Evolutionary conservation across 2,329 filamentous ascomycete species (phyloP).

Genomic region (Ascosphaera acerosa): DNA sequence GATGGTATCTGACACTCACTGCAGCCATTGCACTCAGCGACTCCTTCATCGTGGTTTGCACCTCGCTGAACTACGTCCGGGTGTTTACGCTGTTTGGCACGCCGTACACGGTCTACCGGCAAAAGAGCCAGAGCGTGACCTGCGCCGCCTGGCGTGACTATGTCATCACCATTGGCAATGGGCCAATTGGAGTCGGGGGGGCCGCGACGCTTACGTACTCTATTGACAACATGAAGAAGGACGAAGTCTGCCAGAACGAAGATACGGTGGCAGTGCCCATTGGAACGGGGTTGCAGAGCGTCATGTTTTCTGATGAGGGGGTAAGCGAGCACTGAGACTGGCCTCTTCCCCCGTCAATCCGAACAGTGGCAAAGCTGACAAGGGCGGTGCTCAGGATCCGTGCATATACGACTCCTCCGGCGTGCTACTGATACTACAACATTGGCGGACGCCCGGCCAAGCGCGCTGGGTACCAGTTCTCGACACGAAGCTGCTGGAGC

Average conservation of each 20-base stretch:
- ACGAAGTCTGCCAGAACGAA: constrained; percentile 84
- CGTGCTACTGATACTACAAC: constrained; percentile 61
- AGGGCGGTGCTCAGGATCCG: constrained; percentile 36
- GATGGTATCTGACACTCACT: constrained; percentile 3
- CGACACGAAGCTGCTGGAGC: constrained; percentile 62
- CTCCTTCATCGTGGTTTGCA: constrained; percentile 74
- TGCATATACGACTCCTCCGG: constrained; percentile 91
- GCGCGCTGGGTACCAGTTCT: constrained; percentile 81
- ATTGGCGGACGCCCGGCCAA: constrained; percentile 69
- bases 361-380: constrained; percentile 2
- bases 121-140: constrained; percentile 80
- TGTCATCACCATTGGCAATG: constrained; percentile 87
- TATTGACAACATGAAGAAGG: constrained; percentile 80
- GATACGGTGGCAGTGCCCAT: constrained; percentile 69
- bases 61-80: constrained; percentile 65
- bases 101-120: constrained; percentile 67
- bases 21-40: constrained; percentile 67
- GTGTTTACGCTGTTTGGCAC: constrained; percentile 85
- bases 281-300: constrained; percentile 45
- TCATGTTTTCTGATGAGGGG: constrained; percentile 85
- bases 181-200: constrained; percentile 56
- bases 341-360: not conserved
- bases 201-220: constrained; percentile 60
- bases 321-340: constrained; percentile 23
- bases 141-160: constrained; percentile 92